Base-by-base conservation (phyloP, 495 filamentous ascomycete species). In the Aspergillus mulundensis region DNA sequence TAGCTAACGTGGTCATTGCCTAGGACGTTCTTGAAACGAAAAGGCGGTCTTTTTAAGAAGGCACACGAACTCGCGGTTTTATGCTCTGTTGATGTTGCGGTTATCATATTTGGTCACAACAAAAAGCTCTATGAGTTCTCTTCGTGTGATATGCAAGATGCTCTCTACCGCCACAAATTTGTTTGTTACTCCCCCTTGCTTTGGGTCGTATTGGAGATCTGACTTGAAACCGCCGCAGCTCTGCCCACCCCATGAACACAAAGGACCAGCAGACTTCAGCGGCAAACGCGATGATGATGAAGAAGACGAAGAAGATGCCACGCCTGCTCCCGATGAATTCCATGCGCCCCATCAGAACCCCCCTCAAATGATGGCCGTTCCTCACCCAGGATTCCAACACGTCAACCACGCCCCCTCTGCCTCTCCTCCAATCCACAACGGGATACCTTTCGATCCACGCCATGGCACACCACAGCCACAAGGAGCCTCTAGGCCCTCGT, bases 11-110 rank as follows among this genome's bases (percentile, higher is more conserved):
- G 11, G 42, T 43, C 23, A n/a, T 34, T 45, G 12, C 50, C 14
- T 50, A 97, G 95, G 55, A 98, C 94, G 30, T 98, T 98, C 70
- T 78, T 98, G 52, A 98, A 98, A 78, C 88, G 94, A 73, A 98
- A 98, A 75, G 94, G 93, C 61, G 94, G 94, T 63, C 80, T 98
- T 21, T 97, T 98, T 82, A 98, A 98, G 83, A 98, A 98, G 81
- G 94, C 94, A 53, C 90, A 98, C 75, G 94, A 98, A 80, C 82
- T 98, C 21, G 96, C 93, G 57, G 94, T 97, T 40, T 85, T 98
- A 58, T 98, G 94, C 70, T 96, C 90, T 43, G 94, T 98, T 63
- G 95, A 98, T 72, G 93, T 98, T 61, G 94, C 95, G 23, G 94
- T 98, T 56, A 92, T 98, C 62, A 97, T 98, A 61, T 97, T 97